These are phyloP conservation scores for Lagenidium giganteum DNA, from an alignment of 352 stramenopile genomes.

Conservation along the genomic window DNA sequence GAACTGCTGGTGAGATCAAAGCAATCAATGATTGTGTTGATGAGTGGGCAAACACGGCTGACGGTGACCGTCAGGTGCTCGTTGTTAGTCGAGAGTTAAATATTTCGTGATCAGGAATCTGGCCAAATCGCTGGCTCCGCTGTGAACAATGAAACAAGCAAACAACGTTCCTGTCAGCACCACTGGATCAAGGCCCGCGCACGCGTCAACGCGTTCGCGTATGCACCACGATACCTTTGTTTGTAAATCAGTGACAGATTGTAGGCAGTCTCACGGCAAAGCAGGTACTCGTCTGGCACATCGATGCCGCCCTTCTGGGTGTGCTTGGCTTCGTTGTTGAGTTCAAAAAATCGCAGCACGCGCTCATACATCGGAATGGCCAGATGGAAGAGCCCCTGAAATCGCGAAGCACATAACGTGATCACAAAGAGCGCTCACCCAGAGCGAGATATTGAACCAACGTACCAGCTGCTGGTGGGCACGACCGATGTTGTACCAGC, in stretches of 20 bases:
- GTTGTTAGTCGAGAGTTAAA: constrained; percentile 61
- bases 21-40: no score
- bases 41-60: no score
- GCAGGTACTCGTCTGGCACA: constrained; percentile 56
- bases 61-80: no score
- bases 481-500: constrained; percentile 85
- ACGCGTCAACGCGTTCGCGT: no score
- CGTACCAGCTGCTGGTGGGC: constrained; percentile 83
- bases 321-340: no score
- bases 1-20: no score
- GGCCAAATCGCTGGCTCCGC: constrained; percentile 70
- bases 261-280: constrained; percentile 83
- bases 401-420: constrained; percentile 7
- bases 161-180: neutral
- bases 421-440: neutral
- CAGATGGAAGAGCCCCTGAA: constrained; percentile 77
- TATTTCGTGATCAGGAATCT: constrained; percentile 78
- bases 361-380: constrained; percentile 86
- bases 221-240: constrained; percentile 67
- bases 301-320: constrained; percentile 38
- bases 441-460: constrained; percentile 6
- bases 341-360: constrained; percentile 75
- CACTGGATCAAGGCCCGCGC: neutral
- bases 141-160: constrained; percentile 11
- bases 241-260: constrained; percentile 87